Evolutionary conservation across 2,329 filamentous ascomycete species (phyloP).

Genomic region (Clarireedia paspali): DNA sequence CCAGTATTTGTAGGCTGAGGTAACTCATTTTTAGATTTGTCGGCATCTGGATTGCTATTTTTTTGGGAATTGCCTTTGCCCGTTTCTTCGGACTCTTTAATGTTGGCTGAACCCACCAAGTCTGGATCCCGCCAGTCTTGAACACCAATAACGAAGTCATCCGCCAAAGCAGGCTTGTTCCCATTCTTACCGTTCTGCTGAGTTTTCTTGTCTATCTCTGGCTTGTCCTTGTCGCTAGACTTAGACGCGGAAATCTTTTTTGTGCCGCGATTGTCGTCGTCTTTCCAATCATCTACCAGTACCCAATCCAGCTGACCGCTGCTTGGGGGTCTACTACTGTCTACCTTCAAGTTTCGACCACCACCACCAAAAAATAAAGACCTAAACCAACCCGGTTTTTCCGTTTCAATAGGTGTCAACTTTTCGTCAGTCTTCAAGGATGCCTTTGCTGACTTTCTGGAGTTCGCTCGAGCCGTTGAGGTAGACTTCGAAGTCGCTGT

Average conservation of each 20-base stretch:
- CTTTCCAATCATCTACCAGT: conserved; percentile 57
- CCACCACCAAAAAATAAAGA: conserved; percentile 34
- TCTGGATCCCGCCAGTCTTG: conserved; percentile 83
- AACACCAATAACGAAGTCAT: conserved; percentile 74
- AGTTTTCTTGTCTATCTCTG: conserved; percentile 25
- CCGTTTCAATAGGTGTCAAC: conserved; percentile 12
- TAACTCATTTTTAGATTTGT: conserved; percentile 13
- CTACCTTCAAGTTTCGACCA: conserved; percentile 29
- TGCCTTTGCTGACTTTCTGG: conserved; percentile 24
- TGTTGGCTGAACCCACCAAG: conserved; percentile 39
- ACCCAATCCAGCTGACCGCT: conserved; percentile 72
- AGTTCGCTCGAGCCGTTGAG: conserved; percentile 23
- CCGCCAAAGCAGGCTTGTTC: conserved; percentile 30
- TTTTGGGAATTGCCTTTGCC: conserved; percentile 19
- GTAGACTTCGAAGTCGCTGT: conserved; percentile 24
- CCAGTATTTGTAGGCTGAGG: conserved; percentile 16
- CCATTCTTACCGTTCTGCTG: conserved; percentile 14
- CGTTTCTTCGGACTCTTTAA: conserved; percentile 28
- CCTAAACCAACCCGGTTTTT: conserved; percentile 37
- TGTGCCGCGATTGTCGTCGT: conserved; percentile 37
- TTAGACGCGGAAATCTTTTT: conserved; percentile 33
- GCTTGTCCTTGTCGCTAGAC: conserved; percentile 32
- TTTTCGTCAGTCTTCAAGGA: conserved; percentile 19
- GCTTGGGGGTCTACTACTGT: conserved; percentile 59
- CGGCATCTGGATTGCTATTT: conserved; percentile 24